These are phyloP conservation scores for Fraxinus quadrangulata DNA, from an alignment of 257 asterid genomes.

Conservation along the genomic window DNA sequence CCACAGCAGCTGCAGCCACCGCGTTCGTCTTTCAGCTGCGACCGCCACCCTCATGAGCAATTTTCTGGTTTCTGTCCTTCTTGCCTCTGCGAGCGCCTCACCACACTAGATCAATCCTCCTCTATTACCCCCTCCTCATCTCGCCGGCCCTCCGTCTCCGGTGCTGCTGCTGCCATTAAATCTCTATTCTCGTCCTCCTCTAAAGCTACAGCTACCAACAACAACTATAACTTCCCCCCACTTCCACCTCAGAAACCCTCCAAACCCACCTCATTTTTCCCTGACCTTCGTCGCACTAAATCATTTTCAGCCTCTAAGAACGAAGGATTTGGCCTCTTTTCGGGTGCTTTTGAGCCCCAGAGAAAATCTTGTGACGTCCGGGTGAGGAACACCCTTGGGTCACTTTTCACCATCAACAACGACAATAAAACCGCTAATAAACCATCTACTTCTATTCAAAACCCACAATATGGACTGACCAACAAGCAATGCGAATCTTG, in stretches of 20 bases:
- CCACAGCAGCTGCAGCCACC: conserved; percentile 73
- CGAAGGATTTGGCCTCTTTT: conserved; percentile 56
- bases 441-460: conserved; percentile 21
- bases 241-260: conserved; percentile 50
- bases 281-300: conserved; percentile 80
- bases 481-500: conserved; percentile 26
- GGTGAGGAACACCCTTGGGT: conserved; percentile 57
- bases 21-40: conserved; percentile 86
- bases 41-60: conserved; percentile 78
- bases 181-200: conserved; percentile 51
- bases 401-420: conserved; percentile 61
- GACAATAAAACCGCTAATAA: conserved; percentile 28
- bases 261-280: conserved; percentile 51
- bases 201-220: conserved; percentile 21
- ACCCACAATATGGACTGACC: conserved; percentile 21
- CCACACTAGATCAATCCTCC: conserved; percentile 63
- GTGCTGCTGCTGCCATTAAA: conserved; percentile 66
- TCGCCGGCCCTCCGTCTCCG: conserved; percentile 63
- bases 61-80: conserved; percentile 84
- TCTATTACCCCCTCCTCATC: conserved; percentile 67
- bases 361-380: conserved; percentile 91
- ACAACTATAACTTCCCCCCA: conserved; percentile 29
- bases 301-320: conserved; percentile 88
- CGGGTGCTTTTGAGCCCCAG: conserved; percentile 61
- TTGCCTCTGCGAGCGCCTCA: conserved; percentile 88